These are phyloP conservation scores for Keithomyces neogunnii DNA, from an alignment of 2,329 filamentous ascomycete species.

Conservation along the genomic window DNA sequence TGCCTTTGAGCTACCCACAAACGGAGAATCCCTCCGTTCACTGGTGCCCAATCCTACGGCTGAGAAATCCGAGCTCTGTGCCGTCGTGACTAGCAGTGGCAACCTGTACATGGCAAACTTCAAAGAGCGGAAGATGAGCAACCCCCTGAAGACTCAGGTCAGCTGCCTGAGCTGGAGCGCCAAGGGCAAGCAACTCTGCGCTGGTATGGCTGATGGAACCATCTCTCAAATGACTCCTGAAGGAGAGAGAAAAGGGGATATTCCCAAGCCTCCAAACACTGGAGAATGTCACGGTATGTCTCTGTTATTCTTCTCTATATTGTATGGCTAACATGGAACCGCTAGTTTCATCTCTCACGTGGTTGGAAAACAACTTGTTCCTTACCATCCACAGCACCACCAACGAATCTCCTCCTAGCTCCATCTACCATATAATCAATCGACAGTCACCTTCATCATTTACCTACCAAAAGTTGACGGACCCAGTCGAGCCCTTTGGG, in stretches of 20 bases:
- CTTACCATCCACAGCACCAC: conserved; percentile 68
- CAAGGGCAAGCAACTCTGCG: conserved; percentile 86
- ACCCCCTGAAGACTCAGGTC: conserved; percentile 60
- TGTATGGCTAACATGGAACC: conserved; percentile 9
- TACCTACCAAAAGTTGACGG: conserved; percentile 64
- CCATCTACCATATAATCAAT: conserved; percentile 72
- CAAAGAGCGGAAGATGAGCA: conserved; percentile 56
- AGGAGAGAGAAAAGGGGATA: conserved; percentile 66
- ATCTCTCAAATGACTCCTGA: conserved; percentile 77
- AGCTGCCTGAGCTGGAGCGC: conserved; percentile 87
- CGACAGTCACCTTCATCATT: conserved; percentile 53
- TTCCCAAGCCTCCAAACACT: conserved; percentile 67
- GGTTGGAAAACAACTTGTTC: conserved; percentile 85
- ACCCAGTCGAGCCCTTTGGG: conserved; percentile 67
- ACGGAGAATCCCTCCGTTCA: conserved; percentile 62
- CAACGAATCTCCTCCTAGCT: conserved; percentile 49
- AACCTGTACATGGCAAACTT: conserved; percentile 80
- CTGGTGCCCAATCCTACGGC: conserved; percentile 73
- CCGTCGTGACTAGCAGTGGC: conserved; percentile 70
- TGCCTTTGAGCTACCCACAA: conserved; percentile 68
- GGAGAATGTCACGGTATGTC: conserved; percentile 57
- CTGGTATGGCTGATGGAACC: conserved; percentile 73
- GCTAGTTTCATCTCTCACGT: conserved; percentile 68
- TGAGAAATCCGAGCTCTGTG: conserved; percentile 66
- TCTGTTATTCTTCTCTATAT: neutral